Percentiles rank a stretch among this genome's conserved stretches.
phyloP scores from a whole-genome alignment of 495 filamentous ascomycete genomes.

The Neurospora tetrasperma region DNA sequence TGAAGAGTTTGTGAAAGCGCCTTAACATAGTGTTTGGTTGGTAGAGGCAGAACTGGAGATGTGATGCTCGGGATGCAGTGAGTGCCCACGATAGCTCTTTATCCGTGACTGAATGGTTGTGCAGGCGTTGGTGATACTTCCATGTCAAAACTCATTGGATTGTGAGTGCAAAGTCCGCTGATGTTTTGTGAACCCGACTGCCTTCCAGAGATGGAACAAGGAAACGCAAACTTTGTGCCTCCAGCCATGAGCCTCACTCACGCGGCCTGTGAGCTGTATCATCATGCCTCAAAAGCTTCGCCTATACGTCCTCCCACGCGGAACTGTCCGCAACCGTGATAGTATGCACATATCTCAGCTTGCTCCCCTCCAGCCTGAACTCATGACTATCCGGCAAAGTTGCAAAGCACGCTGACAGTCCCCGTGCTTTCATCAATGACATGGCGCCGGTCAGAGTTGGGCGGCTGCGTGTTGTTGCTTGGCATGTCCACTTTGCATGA shows the following conservation, averaged over 20 bases:
- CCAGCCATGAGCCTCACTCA: neutral
- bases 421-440: conserved; percentile 32
- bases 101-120: neutral
- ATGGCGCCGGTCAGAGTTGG: conserved; percentile 29
- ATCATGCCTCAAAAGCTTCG: neutral
- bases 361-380: conserved; percentile 33
- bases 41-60: neutral
- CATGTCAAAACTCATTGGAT: neutral
- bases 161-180: neutral
- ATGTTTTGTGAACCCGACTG: neutral
- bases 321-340: conserved; percentile 19
- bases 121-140: neutral
- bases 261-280: neutral
- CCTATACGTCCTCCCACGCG: neutral
- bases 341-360: conserved; percentile 33
- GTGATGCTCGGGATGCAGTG: neutral
- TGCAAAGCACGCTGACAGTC: conserved; percentile 28
- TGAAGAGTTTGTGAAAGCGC: neutral
- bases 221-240: neutral
- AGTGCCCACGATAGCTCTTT: neutral
- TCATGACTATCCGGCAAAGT: conserved; percentile 34
- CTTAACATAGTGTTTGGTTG: neutral
- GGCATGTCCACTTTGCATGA: conserved; percentile 31
- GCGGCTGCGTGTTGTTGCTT: conserved; percentile 27
- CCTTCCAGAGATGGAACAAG: neutral